Percentiles rank a stretch among this genome's conserved stretches.
Conservation (phyloP, 2,329 filamentous ascomycete species). For the Emergomyces africanus region DNA sequence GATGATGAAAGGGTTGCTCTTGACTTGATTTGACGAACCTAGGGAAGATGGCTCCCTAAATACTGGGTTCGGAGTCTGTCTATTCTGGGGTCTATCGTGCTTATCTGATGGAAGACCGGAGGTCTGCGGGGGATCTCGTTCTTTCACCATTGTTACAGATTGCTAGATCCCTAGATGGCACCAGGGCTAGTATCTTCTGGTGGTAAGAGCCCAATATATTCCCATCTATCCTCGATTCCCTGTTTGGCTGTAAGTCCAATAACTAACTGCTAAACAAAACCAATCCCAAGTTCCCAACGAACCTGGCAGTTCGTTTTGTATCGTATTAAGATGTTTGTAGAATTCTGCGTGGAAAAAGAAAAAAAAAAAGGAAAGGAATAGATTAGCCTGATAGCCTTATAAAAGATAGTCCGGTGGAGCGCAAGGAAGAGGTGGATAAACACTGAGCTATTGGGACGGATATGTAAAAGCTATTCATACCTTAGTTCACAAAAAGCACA, state of each 20-base stretch:
- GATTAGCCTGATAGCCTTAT: neutral
- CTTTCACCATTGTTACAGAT: neutral
- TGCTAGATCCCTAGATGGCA: neutral
- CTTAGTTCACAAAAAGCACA: neutral
- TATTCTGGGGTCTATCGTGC: neutral
- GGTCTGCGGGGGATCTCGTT: neutral
- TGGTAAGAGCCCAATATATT: neutral
- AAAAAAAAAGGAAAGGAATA: neutral
- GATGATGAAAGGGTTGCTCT: constrained; percentile 36
- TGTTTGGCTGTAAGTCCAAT: neutral
- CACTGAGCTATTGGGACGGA: neutral
- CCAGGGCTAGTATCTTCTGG: neutral
- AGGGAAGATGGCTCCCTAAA: constrained; percentile 48
- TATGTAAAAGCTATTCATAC: neutral
- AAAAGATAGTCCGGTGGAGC: no score
- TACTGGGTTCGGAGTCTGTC: constrained; percentile 24
- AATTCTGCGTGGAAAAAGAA: neutral
- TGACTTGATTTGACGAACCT: constrained; percentile 20
- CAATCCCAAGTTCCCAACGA: neutral
- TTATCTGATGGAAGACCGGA: neutral
- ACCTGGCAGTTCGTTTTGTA: neutral
- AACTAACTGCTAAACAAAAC: neutral
- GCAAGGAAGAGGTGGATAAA: neutral
- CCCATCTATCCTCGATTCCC: neutral
- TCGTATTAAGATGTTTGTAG: neutral